Base-by-base conservation (phyloP, 2,329 filamentous ascomycete species). In the Zarea fungicola region DNA sequence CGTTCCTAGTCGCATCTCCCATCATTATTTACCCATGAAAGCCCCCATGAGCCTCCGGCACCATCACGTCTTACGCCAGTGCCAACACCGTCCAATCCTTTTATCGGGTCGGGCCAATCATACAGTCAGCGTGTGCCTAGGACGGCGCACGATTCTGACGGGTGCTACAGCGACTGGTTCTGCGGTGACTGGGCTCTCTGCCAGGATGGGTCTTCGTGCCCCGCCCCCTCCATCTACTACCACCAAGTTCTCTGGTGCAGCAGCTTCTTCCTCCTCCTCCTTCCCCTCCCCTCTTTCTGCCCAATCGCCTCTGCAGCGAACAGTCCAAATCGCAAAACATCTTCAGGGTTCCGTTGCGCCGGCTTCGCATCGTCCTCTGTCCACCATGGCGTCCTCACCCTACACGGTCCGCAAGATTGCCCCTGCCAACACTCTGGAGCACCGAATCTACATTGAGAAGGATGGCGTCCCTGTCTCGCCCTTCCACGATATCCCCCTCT, bases 401-500 rank as follows among this genome's bases (percentile, higher is more conserved):
- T 99, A 89, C 78, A 78, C 77, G 65, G 73, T 87, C 68, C 87
- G 91, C 76, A 96, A 95, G 81, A 78, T 96, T 67, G 93, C 80
- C 63, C 83, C 88, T 64, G 82, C 89, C 64, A 86, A 96, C 80
- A 97, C 93, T 62, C 79, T 96, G 68, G 91, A 97, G 78, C 90
- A 96, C 83, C 89, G 93, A 67, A 85, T 96, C 74, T 99, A 86
- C 82, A 84, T 97, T 67, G 92, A 99, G 81, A 91, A 95, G 79
- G 89, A 97, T 87, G 93, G 92, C 75, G 77, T 87, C 57, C 87
- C 89, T 60, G 72, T 97, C 71, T 97, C 92, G 56, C 87, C 92
- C 61, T 99, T 96, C 83, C 93, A 99, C 79, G 93, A 99, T 70
- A 90, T 99, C 60, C 93, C 93, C 55, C 88, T 99, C 61, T 99